Evolutionary conservation across 352 stramenopile species (phyloP), one percentile per base, ranked within the genome.

Genomic region (Globisporangium splendens): DNA sequence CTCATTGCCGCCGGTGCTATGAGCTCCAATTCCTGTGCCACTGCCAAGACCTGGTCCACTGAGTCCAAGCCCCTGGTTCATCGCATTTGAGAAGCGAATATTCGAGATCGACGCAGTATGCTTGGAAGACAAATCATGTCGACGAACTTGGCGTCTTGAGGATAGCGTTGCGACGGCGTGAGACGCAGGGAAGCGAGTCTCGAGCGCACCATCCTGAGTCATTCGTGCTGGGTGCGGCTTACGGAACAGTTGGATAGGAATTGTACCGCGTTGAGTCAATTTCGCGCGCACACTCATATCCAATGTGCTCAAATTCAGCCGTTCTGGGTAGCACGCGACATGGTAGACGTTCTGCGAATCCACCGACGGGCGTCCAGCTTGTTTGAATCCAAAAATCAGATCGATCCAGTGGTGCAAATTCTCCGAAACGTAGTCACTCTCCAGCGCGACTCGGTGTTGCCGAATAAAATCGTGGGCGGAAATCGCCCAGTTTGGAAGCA

Each of bases 331-430:
- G 53, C 82, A 92, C 1, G 76, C 82, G 33, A 89, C 86, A 51
- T 96, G 82, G 68, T 98, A 99, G 21, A 98, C 71, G 58, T 99
- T 99, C 56, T 93, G 66, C 0, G 83, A 78, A 50, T 96, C 78
- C 18, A 96, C 79, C 0, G 97, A 93, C 12, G 73, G 67, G 43
- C 82, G 68, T 20, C 97, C 96, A 46, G 77, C 71, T 66, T 99
- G 98, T 54, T 99, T 98, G 74, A 86, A 98, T 0, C 97, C 97
- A 75, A 99, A 99, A 24, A 99, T 89, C 24, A 99, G 83, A 79
- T 99, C 97, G 35, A 99, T 97, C 98, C 98, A 99, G 69, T 94
- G 75, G 69, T 99, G 96, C 18, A 99, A 83, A 62, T 99, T 88
- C 55, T 75, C 87, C 42, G 96, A 99, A 1, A 99, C 97, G 65